Evolutionary conservation across 1,139 yeast genomes (phyloP), one percentile per base, ranked within the genome.

Genomic region (Yamadazyma atmosphaerica): DNA sequence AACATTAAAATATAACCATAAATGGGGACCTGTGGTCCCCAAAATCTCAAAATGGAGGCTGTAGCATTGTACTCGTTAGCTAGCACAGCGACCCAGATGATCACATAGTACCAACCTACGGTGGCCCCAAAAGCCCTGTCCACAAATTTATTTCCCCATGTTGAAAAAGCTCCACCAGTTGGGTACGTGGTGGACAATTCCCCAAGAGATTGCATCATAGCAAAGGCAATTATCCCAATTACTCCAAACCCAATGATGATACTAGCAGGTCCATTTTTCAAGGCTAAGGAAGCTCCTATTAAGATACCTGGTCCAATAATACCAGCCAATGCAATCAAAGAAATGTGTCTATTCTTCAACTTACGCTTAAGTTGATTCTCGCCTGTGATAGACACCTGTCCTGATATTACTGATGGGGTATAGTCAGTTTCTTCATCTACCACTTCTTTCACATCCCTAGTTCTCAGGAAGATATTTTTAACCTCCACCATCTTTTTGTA

Each of bases 111-210:
- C 79, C 83, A 79, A 2, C 86, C 85, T 12, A 79, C 68, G 1
- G 81, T 73, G 12, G 77, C 80, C 9, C 83, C 84, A 44, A 73
- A 73, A 4, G 84, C 83, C 26, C 69, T 66, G 54, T 80, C 84
- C 6, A 78, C 70, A 46, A 73, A 70, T 47, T 70, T 68, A 43
- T 72, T 64, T 2, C 81, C 82, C 46, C 74, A 59, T 4, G 79
- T 69, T 15, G 80, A 74, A 50, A 79, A 79, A 29, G 78, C 78
- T 32, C 77, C 73, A 24, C 81, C 83, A 11, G 72, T 62, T 3
- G 77, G 77, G 37, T 72, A 76, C 23, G 68, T 50, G 1, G 83
- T 74, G 29, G 79, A 72, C 46, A 79, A 51, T 49, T 79, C 85
- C 30, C 84, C 84, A 44, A 79, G 62, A 13, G 76, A 68, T 43